These are phyloP conservation scores for Argentina anserina DNA, from an alignment of 306 rosid genomes.

Conservation along the genomic window DNA sequence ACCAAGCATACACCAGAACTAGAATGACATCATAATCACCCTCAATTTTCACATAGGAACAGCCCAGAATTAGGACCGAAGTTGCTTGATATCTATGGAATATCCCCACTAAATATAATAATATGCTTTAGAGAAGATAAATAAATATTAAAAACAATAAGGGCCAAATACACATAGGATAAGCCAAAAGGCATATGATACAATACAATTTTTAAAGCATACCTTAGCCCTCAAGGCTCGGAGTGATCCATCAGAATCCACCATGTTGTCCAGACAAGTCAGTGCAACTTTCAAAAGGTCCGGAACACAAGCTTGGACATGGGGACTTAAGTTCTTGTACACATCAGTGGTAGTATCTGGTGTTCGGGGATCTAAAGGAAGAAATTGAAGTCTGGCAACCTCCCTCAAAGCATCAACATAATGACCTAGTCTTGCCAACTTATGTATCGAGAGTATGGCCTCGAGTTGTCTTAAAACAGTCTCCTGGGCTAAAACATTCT, in stretches of 20 bases:
- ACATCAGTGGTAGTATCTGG: slow-evolving; percentile 61
- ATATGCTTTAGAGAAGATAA: not conserved
- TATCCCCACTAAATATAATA: not conserved
- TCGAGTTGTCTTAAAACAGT: slow-evolving; percentile 91
- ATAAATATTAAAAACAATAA: not conserved
- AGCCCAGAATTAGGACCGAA: not conserved
- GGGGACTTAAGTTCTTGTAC: slow-evolving; percentile 71
- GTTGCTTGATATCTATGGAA: not conserved
- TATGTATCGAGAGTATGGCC: slow-evolving; percentile 77
- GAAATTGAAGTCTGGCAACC: slow-evolving; percentile 86
- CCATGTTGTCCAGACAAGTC: slow-evolving; percentile 76
- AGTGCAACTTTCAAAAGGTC: slow-evolving; percentile 89
- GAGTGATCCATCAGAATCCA: slow-evolving; percentile 84
- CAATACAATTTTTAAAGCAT: not conserved
- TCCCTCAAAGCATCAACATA: slow-evolving; percentile 81
- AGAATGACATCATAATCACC: not conserved
- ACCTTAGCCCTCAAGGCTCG: slow-evolving; percentile 97
- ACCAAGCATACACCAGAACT: not conserved
- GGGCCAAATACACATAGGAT: not conserved
- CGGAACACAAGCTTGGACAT: slow-evolving; percentile 91
- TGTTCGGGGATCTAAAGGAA: slow-evolving; percentile 84
- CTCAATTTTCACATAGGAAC: not conserved
- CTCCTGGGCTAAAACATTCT: slow-evolving; percentile 74
- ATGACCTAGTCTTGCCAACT: slow-evolving; percentile 74
- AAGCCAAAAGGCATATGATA: not conserved